These are phyloP conservation scores for Russula brevipes DNA, from an alignment of 768 basidiomycete species.

Conservation along the genomic window DNA sequence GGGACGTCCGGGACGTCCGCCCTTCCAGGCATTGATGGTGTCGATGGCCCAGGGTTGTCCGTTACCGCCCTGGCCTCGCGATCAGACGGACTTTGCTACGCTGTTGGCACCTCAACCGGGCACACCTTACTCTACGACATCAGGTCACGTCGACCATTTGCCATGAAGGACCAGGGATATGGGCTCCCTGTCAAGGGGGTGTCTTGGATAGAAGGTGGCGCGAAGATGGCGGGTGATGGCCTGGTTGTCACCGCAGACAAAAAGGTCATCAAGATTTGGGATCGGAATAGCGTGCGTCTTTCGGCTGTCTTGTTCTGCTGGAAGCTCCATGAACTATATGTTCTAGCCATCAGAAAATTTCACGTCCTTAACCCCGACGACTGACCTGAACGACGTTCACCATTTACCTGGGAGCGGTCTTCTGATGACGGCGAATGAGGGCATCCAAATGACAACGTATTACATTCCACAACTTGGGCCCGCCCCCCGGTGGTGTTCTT, in stretches of 20 bases:
- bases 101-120: conserved; percentile 91
- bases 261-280: conserved; percentile 98
- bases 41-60: conserved; percentile 38
- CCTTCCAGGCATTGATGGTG: conserved; percentile 37
- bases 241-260: conserved; percentile 90
- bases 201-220: conserved; percentile 85
- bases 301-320: conserved; percentile 36
- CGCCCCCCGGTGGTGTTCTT: conserved; percentile 94
- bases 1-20: conserved; percentile 32
- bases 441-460: conserved; percentile 91
- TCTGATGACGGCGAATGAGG: conserved; percentile 89
- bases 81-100: conserved; percentile 86
- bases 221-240: conserved; percentile 77
- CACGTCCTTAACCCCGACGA: conserved; percentile 84
- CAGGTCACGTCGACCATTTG: conserved; percentile 75
- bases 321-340: conserved; percentile 5
- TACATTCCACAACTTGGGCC: conserved; percentile 96
- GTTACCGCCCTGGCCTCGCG: conserved; percentile 85
- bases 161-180: conserved; percentile 94
- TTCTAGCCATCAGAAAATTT: conserved; percentile 81
- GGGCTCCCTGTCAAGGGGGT: conserved; percentile 84
- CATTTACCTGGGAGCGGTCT: conserved; percentile 87
- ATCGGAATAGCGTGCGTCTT: conserved; percentile 64
- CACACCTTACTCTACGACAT: conserved; percentile 95
- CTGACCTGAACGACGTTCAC: conserved; percentile 86